Base-by-base conservation (phyloP, 2,329 filamentous ascomycete species). In the Fonsecaea monophora region DNA sequence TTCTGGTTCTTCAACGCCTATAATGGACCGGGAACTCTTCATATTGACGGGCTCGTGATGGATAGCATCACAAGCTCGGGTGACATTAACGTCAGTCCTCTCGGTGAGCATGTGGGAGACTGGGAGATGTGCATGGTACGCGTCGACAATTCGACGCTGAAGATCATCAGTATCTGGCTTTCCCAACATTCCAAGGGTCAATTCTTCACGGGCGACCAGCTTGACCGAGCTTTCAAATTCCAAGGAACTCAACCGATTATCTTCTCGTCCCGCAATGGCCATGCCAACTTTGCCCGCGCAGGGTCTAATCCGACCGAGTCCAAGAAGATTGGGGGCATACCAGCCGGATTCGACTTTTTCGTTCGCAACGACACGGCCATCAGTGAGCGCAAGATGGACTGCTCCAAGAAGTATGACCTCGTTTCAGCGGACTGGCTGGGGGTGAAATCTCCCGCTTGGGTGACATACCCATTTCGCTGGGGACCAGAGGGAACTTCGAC, bases 1-100 rank as follows among this genome's bases (percentile, higher is more conserved):
- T 67, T 67, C 58, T 67, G 65, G 65, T 67, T 67, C 35, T 67
- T 67, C 65, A 63, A 67, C 30, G 60, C 60, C 18, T 67, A 67
- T 48, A 67, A 67, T 48, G 65, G 65, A 6, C 65, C 65, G n/a
- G 65, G 65, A 21, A 40, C 60, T 5, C 45, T 64, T 10, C 65
- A 67, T 48, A 38, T 67, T 25, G 57, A 55, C 48, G 65, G 65
- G 2, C 56, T 67, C 18, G 50, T 64, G 12, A 63, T 67, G 55
- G 60, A 67, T 60, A 67, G 54, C 37, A 55, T 60, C 30, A 54
- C 60, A n/a, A 53, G 48, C 12, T 67, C 65, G 2, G 65, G 65
- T 12, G 65, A 67, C 48, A 64, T 67, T 53, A 62, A 67, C 34
- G 15, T 67, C 12, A 40, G 35, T 6, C 65, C 65, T 3, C 55